Conservation (phyloP, 2,329 filamentous ascomycete species). For the Pyrenochaeta sp. region DNA sequence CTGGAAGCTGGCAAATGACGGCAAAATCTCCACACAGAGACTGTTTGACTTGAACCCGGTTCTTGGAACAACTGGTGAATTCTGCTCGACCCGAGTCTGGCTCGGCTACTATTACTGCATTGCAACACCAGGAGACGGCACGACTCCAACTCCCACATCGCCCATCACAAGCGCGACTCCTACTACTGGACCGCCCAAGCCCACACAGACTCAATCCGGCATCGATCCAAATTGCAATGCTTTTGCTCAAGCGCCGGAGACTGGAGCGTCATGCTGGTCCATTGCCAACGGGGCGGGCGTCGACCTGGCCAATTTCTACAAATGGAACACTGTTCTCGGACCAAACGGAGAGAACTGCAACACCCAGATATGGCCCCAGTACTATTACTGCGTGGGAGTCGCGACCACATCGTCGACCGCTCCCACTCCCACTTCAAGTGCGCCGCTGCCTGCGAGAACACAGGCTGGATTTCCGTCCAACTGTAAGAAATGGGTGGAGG, state of each 20-base stretch:
- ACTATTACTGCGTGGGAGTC: slow-evolving; percentile 4
- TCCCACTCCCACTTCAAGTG: neutral
- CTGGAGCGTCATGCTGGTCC: neutral
- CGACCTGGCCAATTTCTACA: neutral
- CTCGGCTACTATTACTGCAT: slow-evolving; percentile 5
- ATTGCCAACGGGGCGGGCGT: slow-evolving; percentile 1
- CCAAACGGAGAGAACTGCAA: slow-evolving; percentile 1
- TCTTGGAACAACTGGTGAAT: slow-evolving; percentile 1
- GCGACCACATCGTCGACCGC: neutral
- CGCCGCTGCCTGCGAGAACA: neutral
- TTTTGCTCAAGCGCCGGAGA: neutral
- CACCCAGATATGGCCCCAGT: slow-evolving; percentile 1
- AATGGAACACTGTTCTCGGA: slow-evolving; percentile 1
- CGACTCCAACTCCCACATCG: neutral
- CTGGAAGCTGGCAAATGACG: slow-evolving; percentile 4
- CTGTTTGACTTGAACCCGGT: slow-evolving; percentile 3
- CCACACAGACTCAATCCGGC: slow-evolving; percentile 2
- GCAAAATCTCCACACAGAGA: neutral
- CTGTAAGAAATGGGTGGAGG: neutral
- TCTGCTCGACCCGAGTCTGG: slow-evolving; percentile 1
- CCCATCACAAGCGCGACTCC: neutral
- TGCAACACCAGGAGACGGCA: neutral
- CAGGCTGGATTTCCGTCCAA: neutral
- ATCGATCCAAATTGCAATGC: slow-evolving; percentile 2
- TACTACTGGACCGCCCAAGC: neutral